These are phyloP conservation scores for Physcia stellaris DNA, from an alignment of 495 filamentous ascomycete genomes.

Conservation along the genomic window DNA sequence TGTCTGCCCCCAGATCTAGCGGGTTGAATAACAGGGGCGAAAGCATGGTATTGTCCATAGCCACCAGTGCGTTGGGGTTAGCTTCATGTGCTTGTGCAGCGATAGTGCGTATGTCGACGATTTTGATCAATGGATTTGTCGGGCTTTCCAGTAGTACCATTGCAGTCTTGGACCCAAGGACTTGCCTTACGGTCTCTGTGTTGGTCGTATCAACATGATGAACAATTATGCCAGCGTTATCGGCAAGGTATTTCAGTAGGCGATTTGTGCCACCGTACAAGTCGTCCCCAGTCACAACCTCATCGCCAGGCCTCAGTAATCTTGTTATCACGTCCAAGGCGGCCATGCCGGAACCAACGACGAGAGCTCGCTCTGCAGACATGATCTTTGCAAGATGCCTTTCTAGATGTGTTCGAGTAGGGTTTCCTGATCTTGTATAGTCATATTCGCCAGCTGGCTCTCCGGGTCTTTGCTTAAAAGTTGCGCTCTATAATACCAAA, in stretches of 20 bases:
- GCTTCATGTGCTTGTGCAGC: constrained; percentile 59
- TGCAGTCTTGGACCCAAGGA: constrained; percentile 64
- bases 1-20: constrained; percentile 84
- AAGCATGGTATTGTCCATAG: constrained; percentile 98
- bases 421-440: constrained; percentile 95
- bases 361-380: constrained; percentile 79
- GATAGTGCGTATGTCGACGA: constrained; percentile 77
- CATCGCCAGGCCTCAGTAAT: constrained; percentile 81
- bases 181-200: constrained; percentile 49
- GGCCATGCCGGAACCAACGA: constrained; percentile 93
- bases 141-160: constrained; percentile 96
- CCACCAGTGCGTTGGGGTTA: constrained; percentile 70
- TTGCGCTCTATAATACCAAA: constrained; percentile 28
- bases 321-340: constrained; percentile 96
- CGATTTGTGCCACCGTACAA: constrained; percentile 94
- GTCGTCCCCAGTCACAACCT: constrained; percentile 93
- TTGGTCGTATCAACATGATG: constrained; percentile 92
- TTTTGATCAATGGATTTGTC: constrained; percentile 96
- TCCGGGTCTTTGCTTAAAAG: constrained; percentile 85
- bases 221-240: constrained; percentile 77
- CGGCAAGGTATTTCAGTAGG: constrained; percentile 78
- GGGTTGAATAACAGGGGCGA: constrained; percentile 86
- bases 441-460: constrained; percentile 79
- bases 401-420: constrained; percentile 90
- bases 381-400: constrained; percentile 97